Evolutionary conservation across 768 basidiomycete species (phyloP), one percentile per base, ranked within the genome.

Genomic region (Russula sp.): DNA sequence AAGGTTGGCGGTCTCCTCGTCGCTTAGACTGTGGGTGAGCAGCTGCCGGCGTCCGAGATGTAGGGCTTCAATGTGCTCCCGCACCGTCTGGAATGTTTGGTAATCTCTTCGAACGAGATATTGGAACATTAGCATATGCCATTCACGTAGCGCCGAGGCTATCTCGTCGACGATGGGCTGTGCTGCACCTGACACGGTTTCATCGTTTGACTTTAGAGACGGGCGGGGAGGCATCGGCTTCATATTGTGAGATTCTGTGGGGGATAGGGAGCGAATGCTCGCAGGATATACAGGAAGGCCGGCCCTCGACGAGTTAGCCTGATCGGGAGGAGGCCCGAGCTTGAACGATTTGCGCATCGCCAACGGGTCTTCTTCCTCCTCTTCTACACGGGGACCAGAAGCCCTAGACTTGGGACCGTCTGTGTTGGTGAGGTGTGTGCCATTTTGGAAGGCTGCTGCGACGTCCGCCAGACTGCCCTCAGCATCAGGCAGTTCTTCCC

Each of bases 151-250:
- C 0, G 96, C 95, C 8, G 93, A 96, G 0, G 96, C 92, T 67
- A 98, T 96, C 77, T 98, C 96, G 75, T 98, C 96, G 55, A 98
- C 85, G 71, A 98, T 88, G 10, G 96, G 96, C 71, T 97, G 94
- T 2, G 74, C 77, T 22, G 80, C 79, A 10, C 96, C 96, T 0
- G 88, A 87, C 4, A 83, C 80, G 2, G 96, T 98, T 68, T 98
- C 95, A 71, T 97, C 96, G 42, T 92, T 93, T 10, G 93, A 91
- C 66, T 94, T 95, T 53, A 98, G 82, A n/a, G 89, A 91, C 6
- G 96, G 96, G 49, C 97, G 84, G 3, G 93, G 94, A 9, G 93
- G 94, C 6, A 88, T 77, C 1, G 87, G 88, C 71, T 93, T 91
- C 68, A 81, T 71, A 16, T 82, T 75, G 52, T 85, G 83, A 35